These are phyloP conservation scores for Talaromyces piceae DNA, from an alignment of 2,329 filamentous ascomycete genomes.

Conservation along the genomic window DNA sequence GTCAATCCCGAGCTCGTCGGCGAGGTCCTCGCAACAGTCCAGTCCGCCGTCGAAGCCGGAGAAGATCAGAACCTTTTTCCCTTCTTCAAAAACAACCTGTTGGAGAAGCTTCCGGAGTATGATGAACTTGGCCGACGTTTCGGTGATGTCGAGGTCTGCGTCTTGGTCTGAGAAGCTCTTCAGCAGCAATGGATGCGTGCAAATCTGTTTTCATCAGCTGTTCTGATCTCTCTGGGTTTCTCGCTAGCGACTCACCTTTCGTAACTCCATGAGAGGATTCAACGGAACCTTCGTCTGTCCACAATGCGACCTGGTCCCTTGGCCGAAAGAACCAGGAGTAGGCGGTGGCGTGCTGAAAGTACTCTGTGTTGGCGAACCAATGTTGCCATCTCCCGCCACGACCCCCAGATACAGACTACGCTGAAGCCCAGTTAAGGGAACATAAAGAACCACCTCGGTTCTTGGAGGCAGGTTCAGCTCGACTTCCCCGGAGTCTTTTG, in stretches of 20 bases:
- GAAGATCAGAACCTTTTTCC: slow-evolving; percentile 49
- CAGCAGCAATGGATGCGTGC: slow-evolving; percentile 49
- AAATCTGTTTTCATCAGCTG: slow-evolving; percentile 27
- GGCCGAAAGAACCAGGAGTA: background rate
- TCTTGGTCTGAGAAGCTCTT: slow-evolving; percentile 30
- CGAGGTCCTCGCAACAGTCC: slow-evolving; percentile 46
- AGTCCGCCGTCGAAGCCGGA: slow-evolving; percentile 47
- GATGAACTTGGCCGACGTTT: slow-evolving; percentile 46
- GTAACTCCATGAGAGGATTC: slow-evolving; percentile 50
- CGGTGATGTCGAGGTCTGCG: slow-evolving; percentile 37
- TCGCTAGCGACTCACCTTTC: slow-evolving; percentile 31
- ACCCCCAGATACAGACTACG: slow-evolving; percentile 52
- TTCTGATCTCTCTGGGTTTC: background rate
- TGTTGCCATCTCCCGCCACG: slow-evolving; percentile 37
- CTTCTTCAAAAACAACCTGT: slow-evolving; percentile 17
- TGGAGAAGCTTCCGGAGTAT: slow-evolving; percentile 41
- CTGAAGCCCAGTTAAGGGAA: slow-evolving; percentile 53
- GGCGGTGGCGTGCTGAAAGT: background rate
- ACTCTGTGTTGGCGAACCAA: background rate
- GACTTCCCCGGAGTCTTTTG: slow-evolving; percentile 49
- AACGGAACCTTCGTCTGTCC: background rate
- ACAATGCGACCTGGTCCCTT: background rate
- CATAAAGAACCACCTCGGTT: slow-evolving; percentile 50
- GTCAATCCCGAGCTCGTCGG: slow-evolving; percentile 37
- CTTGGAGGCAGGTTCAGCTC: slow-evolving; percentile 50